Evolutionary conservation across 2,329 filamentous ascomycete genomes (phyloP), one percentile per base, ranked within the genome.

Genomic region (Diaporthe citri): DNA sequence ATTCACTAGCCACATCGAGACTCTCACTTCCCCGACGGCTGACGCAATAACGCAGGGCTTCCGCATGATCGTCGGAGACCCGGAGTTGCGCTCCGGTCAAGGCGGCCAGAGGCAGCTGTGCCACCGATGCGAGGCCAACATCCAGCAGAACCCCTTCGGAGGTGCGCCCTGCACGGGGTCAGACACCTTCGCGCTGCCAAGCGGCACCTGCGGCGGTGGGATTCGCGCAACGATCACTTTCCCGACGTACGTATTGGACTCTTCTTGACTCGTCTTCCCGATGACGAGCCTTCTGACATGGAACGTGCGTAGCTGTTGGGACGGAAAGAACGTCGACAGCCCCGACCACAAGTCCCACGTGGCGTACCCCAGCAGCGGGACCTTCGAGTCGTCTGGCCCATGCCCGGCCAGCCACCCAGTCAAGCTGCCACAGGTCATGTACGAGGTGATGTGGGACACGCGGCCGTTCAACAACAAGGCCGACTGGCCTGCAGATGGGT

Each of bases 41-140:
- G 31, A 67, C 46, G 1, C 8, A 7, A 41, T n/a, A 12, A 25
- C 1, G 3, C 43, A 85, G 83, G 84, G 86, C 13, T 87, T 87
- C 82, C 84, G 86, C 57, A 87, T 87, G 86, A 83, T 87, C 20
- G 82, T 85, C 15, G 86, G 86, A 36, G 83, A 87, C 62, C 62
- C 72, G 81, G 83, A 28, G 74, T 76, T 31, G 75, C 79, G 25
- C 76, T 39, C 31, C 20, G 22, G 46, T 9, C 46, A 52, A 12
- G 48, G 48, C 25, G 64, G 78, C 2, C 72, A 73, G 22, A 64
- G 78, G 46, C 64, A 43, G 73, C 74, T 43, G 22, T 86, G 85
- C 76, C 80, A 75, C 75, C 78, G 80, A n/a, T 81, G 80, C 76
- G 79, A 77, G 75, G 76, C 76, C 51, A 80, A 80, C 76, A 80